Conservation (phyloP, 805 yeast genomes). For the Komagataella mondaviorum region DNA sequence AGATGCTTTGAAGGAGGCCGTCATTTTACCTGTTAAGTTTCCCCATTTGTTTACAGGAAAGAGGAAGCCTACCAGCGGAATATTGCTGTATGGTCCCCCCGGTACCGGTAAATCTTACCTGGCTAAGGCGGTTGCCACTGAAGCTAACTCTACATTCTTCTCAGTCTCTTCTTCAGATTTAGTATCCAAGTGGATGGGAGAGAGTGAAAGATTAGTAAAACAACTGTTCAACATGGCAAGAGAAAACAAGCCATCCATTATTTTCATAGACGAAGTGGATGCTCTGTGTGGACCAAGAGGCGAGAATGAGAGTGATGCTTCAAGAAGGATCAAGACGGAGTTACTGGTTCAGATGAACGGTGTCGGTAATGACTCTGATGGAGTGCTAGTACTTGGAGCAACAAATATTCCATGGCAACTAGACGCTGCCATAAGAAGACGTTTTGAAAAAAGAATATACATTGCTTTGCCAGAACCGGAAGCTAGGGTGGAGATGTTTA, state of each 20-base stretch:
- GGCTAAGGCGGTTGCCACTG: constrained; percentile 98
- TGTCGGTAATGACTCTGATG: constrained; percentile 88
- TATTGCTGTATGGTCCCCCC: constrained; percentile 82
- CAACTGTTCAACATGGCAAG: constrained; percentile 93
- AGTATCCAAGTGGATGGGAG: constrained; percentile 99
- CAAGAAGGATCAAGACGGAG: constrained; percentile 92
- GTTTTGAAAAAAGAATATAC: constrained; percentile 91
- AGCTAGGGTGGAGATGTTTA: constrained; percentile 89
- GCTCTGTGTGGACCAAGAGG: constrained; percentile 98
- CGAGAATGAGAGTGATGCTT: constrained; percentile 94
- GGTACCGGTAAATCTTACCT: constrained; percentile 97
- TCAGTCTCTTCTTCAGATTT: constrained; percentile 93
- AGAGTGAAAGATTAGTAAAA: constrained; percentile 89
- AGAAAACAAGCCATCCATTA: constrained; percentile 89
- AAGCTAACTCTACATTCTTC: constrained; percentile 93
- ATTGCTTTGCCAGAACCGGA: constrained; percentile 91
- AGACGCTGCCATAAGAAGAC: constrained; percentile 93
- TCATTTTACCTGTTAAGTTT: constrained; percentile 87
- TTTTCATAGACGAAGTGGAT: constrained; percentile 96
- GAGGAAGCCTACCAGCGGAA: constrained; percentile 86
- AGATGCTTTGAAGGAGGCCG: constrained; percentile 95
- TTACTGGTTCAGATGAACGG: constrained; percentile 97
- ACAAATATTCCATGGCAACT: constrained; percentile 98
- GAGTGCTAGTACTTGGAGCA: constrained; percentile 92
- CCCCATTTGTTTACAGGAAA: constrained; percentile 94